These are phyloP conservation scores for Hamigera avellanea DNA, from an alignment of 495 filamentous ascomycete genomes.

Conservation along the genomic window DNA sequence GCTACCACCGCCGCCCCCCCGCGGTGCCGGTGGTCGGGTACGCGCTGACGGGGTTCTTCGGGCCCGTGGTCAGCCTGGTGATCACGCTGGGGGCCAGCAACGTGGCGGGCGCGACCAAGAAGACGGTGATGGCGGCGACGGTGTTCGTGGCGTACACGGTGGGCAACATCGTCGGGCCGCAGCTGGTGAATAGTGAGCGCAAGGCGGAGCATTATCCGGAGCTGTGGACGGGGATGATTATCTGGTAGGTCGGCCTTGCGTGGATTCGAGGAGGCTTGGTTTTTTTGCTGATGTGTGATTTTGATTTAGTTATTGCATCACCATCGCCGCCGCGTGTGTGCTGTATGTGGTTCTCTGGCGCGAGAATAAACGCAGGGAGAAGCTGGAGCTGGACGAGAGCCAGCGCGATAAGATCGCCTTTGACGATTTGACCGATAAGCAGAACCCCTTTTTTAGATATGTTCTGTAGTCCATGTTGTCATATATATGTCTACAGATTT, in stretches of 20 bases:
- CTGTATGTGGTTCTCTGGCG: constrained; percentile 45
- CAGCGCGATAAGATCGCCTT: constrained; percentile 56
- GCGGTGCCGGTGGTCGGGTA: constrained; percentile 56
- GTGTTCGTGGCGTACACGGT: constrained; percentile 68
- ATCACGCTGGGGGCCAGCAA: constrained; percentile 61
- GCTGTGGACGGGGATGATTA: constrained; percentile 58
- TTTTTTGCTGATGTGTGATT: constrained; percentile 2
- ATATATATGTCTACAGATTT: too few species aligned
- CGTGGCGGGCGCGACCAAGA: constrained; percentile 69
- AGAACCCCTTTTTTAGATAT: constrained; percentile 68
- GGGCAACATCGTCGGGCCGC: constrained; percentile 64
- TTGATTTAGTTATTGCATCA: constrained; percentile 50
- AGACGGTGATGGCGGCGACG: constrained; percentile 57
- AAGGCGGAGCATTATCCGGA: constrained; percentile 54
- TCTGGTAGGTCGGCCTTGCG: constrained; percentile 44
- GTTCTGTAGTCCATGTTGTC: too few species aligned
- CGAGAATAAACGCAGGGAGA: constrained; percentile 44
- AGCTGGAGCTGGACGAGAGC: constrained; percentile 41
- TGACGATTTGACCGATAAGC: constrained; percentile 61
- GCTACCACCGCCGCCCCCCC: constrained; percentile 32
- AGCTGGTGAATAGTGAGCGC: constrained; percentile 51
- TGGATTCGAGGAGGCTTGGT: not conserved
- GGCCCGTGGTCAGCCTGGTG: constrained; percentile 50
- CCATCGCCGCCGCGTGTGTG: constrained; percentile 39
- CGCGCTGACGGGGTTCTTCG: constrained; percentile 60